Base-by-base conservation (phyloP, 495 filamentous ascomycete genomes). In the Penicillium parvum region DNA sequence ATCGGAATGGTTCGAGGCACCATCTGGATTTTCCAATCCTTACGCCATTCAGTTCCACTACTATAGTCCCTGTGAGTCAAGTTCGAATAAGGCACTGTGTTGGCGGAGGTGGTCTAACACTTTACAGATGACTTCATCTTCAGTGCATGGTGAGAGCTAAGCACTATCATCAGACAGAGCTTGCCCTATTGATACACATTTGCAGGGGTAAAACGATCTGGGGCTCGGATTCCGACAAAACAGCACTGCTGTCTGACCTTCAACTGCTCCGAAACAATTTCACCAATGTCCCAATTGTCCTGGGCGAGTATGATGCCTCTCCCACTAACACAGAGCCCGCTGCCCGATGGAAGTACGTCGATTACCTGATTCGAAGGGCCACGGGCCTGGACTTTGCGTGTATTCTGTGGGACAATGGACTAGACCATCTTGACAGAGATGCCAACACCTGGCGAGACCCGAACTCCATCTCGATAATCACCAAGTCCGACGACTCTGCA, bases 1-100 rank as follows among this genome's bases (percentile, higher is more conserved):
- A 12, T 64, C 65, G 3, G 57, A 76, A 40, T 81, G 71, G 71
- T 81, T 82, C 47, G 56, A 64, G 33, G 55, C 57, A 10, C 75
- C 75, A 0, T 58, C 61, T 4, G 68, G 71, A 9, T 72, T 72
- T 28, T 60, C 67, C 1, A 80, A 80, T 32, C 79, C 79, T 3
- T 83, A 73, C 60, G 78, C 76, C 4, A 65, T 83, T 33, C 79
- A 83, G 50, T 78, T 81, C 55, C 79, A 82, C 43, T 81, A 81
- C 52, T 83, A 82, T 56, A 74, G 69, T 34, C 80, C 79, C 18
- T 82, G 68, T 72, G 54, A 56, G 65, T 57, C n/a, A 5, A 15
- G 12, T 8, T 1, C 11, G 2, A 14, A 10, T 9, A 9, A 3
- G 20, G 17, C 10, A 58, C 44, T 47, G n/a, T 11, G 21, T 25